These are phyloP conservation scores for Myriosclerotinia curreyana DNA, from an alignment of 2,329 filamentous ascomycete genomes.

Conservation along the genomic window DNA sequence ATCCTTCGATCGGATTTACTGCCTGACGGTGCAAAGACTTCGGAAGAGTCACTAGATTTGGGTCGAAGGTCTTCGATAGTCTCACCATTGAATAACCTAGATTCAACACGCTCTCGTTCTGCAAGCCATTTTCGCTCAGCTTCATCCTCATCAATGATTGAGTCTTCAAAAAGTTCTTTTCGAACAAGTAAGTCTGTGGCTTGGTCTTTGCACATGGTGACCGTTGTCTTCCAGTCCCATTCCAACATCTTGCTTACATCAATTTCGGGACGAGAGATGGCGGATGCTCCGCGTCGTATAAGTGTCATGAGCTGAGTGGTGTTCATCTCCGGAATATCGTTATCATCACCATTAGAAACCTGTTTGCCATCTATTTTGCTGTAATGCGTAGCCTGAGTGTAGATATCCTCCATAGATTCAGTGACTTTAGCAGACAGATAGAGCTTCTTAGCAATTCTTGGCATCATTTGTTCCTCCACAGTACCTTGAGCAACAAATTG, in stretches of 20 bases:
- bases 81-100: conserved; percentile 56
- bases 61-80: conserved; percentile 41
- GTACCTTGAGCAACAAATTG: conserved; percentile 85
- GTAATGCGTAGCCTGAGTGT: conserved; percentile 40
- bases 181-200: conserved; percentile 44
- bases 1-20: conserved; percentile 46
- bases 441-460: conserved; percentile 51
- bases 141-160: conserved; percentile 41
- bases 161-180: conserved; percentile 36
- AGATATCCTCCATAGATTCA: conserved; percentile 55
- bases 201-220: conserved; percentile 53
- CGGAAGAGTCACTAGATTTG: conserved; percentile 40
- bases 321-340: conserved; percentile 51
- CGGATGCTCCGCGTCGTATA: conserved; percentile 53
- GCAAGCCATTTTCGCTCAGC: conserved; percentile 56
- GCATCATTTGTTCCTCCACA: conserved; percentile 82
- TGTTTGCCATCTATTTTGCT: conserved; percentile 37
- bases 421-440: conserved; percentile 60
- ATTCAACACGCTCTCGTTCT: conserved; percentile 55
- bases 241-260: conserved; percentile 54
- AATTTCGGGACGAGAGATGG: conserved; percentile 50
- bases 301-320: conserved; percentile 53
- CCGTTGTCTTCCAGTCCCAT: conserved; percentile 54
- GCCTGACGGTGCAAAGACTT: conserved; percentile 40
- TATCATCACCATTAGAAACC: conserved; percentile 35